Base-by-base conservation (phyloP, 352 stramenopile genomes). In the Globisporangium perplexum region DNA sequence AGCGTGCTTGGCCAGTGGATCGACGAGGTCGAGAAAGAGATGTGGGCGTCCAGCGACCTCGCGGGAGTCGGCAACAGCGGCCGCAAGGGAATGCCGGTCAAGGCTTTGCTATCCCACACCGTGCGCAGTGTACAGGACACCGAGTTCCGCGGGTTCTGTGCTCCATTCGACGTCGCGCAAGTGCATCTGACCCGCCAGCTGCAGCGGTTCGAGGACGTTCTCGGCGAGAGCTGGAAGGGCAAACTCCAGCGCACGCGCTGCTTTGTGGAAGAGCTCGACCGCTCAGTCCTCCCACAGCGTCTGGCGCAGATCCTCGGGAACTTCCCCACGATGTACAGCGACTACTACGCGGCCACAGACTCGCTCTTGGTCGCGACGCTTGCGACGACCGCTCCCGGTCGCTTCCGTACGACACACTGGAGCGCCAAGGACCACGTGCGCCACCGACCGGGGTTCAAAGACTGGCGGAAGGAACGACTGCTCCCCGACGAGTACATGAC, bases 11-110 rank as follows among this genome's bases (percentile, higher is more conserved):
- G 54, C 2, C 39, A 56, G 12, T 60, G 70, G 0, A 63, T 90
- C 31, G 75, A 86, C 10, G 59, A 72, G 4, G 23, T 84, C 0
- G 82, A 92, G 50, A 75, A 74, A 23, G 28, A 51, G 6, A 77
- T 90, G 55, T 92, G 78, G 82, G 50, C 49, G 7, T 45, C 31
- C 41, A 80, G 67, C 28, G 77, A 92, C 50, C 63, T 90, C 3
- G 77, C 75, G n/a, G 82, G 82, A 22, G 72, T 89, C 10, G 77
- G 79, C 20, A 87, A 88, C 42, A 47, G 47, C n/a, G 82, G 82
- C 0, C 66, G 82, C 42, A 88, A 88, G 41, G 58, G 56, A 0
- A 79, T 92, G 63, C 82, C 82, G 6, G 24, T 68, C 28, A 44
- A 53, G 11, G 60, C 82, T 18, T 53, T 50, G 28, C 52, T 81